Evolutionary conservation across 2,329 filamentous ascomycete species (phyloP), one percentile per base, ranked within the genome.

Genomic region (Cercospora beticola): DNA sequence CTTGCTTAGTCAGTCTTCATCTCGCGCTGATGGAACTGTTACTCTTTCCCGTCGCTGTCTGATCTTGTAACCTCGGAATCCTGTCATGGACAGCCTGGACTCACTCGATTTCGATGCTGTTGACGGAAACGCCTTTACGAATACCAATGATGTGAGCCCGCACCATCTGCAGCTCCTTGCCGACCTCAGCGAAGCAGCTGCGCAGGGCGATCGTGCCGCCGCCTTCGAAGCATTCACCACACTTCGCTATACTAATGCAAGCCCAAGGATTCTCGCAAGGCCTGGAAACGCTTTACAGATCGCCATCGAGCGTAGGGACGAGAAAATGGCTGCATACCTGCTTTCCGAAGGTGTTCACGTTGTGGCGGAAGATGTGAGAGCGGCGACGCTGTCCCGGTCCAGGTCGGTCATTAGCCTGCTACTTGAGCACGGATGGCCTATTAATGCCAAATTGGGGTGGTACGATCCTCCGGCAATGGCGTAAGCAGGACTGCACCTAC

Each of bases 391-490:
- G 40, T 64, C 21, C 28, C 61, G 61, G 26, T 33, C 14, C 36
- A 57, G 16, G 30, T 56, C 64, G 58, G 54, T 66, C 2, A 57
- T 66, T 7, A 18, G 40, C 43, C 58, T 66, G 3, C 26, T 66
- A 46, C 18, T 66, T 6, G 64, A 66, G 18, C 57, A 66, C 31
- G 64, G 64, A 1, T 66, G 64, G 58, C 46, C 64, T 21, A 62
- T 66, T 40, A 66, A 66, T 21, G 64, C 57, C 10, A 62, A 62
- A 43, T 23, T 62, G 28, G 64, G 57, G 30, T 62, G 58, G 58
- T 66, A 54, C 31, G 64, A 66, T 56, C 58, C 64, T 43, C 64
- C 64, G 9, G 58, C 31, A 18, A 12, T 66, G 18, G 57, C 64
- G 64, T 62, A 62, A 62, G 58, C 28, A 30, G 28, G 28, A 30